These are phyloP conservation scores for Metschnikowia lachancei DNA, from an alignment of 805 yeast species.

Conservation along the genomic window DNA sequence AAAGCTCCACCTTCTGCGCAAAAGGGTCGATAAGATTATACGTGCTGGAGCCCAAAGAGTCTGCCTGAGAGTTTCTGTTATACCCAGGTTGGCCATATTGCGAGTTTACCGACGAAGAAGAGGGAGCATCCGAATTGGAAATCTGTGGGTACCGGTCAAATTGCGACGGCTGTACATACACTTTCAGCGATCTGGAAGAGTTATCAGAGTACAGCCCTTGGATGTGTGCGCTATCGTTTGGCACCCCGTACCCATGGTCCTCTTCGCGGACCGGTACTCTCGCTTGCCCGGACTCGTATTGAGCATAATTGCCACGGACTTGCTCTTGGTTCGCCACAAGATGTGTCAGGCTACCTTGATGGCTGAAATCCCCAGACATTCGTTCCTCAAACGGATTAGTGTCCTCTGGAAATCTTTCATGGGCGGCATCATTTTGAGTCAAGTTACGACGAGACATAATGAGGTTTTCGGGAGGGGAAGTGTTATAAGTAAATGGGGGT, in stretches of 20 bases:
- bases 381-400: slow-evolving; percentile 12
- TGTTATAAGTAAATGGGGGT: no score
- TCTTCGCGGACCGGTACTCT: not conserved
- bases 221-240: not conserved
- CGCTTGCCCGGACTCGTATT: no score
- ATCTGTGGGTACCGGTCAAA: slow-evolving; percentile 22
- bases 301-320: not conserved
- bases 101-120: slow-evolving; percentile 15
- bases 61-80: slow-evolving; percentile 7
- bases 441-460: slow-evolving; percentile 18
- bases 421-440: slow-evolving; percentile 15
- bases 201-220: slow-evolving; percentile 3
- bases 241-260: not conserved
- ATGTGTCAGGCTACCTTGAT: slow-evolving; percentile 5
- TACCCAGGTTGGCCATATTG: slow-evolving; percentile 6
- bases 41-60: slow-evolving; percentile 10
- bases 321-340: slow-evolving; percentile 1
- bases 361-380: slow-evolving; percentile 13
- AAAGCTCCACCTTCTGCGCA: slow-evolving; percentile 13
- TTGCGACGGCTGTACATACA: slow-evolving; percentile 16
- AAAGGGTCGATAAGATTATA: slow-evolving; percentile 15
- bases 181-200: slow-evolving; percentile 8
- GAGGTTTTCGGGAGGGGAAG: no score
- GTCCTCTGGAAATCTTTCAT: not conserved
- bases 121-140: slow-evolving; percentile 15